Evolutionary conservation across 108 stramenopile species (phyloP), one percentile per base, ranked within the genome.

Genomic region (Pelagomonas calceolata): DNA sequence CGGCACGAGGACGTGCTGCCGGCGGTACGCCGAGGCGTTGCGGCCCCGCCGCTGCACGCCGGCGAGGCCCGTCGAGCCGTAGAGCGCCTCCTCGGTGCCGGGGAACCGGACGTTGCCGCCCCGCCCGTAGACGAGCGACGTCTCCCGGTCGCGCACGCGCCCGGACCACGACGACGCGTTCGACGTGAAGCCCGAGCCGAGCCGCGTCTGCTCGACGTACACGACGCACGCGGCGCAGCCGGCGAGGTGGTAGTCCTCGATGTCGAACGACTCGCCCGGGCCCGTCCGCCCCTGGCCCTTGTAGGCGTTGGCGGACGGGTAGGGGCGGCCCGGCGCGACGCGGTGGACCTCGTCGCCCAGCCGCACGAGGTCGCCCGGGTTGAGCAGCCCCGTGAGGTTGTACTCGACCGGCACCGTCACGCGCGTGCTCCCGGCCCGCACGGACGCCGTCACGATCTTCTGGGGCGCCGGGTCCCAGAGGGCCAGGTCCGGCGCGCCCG

Each of bases 361-460:
- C n/a, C 78, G 26, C 60, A 84, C 72, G 31, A 32, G 79, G 51
- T 84, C 84, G 29, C 74, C 74, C 12, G 76, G 69, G 45, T 77
- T 73, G 37, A 84, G 64, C 5, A 72, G 45, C 32, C 66, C 31
- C 31, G 76, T 69, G 30, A 84, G 63, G 69, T 81, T 80, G 39
- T 43, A 43, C n/a, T n/a, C n/a, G n/a, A n/a, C n/a, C n/a, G n/a
- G n/a, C n/a, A n/a, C n/a, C 5, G 83, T 81, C 51, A 69, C 63
- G 0, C 73, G 74, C 64, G 43, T 72, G 66, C 69, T 70, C 26
- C 81, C 81, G 46, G 79, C 81, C 66, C 72, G 66, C 32, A 74
- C 67, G 30, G 81, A 64, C 34, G 64, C 72, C 21, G 18, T 60
- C 21, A 60, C 51, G 51, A 60, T 3, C 21, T 3, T 26, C 21